A percentile compares a stretch with the other conserved stretches of the same genome.
Evolutionary conservation across 2,329 filamentous ascomycete genomes (phyloP).

Genomic region (Plenodomus biglobosus): DNA sequence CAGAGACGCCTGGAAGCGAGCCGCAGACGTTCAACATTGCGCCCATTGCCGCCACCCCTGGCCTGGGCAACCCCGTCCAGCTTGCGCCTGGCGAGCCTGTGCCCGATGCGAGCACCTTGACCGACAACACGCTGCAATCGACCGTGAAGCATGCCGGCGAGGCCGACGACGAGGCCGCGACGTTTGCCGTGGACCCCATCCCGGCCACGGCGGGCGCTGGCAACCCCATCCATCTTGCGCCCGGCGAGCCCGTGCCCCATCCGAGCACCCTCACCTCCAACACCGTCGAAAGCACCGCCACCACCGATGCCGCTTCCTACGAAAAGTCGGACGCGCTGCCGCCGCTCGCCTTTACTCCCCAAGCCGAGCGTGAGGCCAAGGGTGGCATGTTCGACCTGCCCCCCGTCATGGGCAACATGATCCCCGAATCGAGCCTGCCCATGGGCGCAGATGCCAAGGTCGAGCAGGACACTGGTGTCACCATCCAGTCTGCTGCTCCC

Average conservation of each 20-base stretch:
- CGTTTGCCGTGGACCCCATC: constrained; percentile 60
- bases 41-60: constrained; percentile 61
- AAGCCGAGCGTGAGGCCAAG: constrained; percentile 47
- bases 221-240: constrained; percentile 77
- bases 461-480: constrained; percentile 43
- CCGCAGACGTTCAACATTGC: constrained; percentile 56
- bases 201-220: constrained; percentile 61
- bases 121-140: constrained; percentile 69
- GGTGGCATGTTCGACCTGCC: constrained; percentile 52
- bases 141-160: constrained; percentile 46
- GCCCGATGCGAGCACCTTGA: constrained; percentile 66
- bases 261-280: constrained; percentile 64
- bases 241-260: constrained; percentile 79
- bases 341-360: constrained; percentile 50
- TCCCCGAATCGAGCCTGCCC: constrained; percentile 81
- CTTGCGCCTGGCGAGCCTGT: constrained; percentile 79
- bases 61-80: constrained; percentile 73
- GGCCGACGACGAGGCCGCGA: constrained; percentile 40
- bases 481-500: constrained; percentile 48
- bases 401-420: constrained; percentile 61
- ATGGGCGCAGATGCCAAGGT: constrained; percentile 56
- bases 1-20: constrained; percentile 48
- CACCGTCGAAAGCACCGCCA: constrained; percentile 63
- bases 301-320: constrained; percentile 77
- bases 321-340: constrained; percentile 69